Percentiles rank a stretch among this genome's conserved stretches.
Evolutionary conservation across 2,329 filamentous ascomycete species (phyloP).

Genomic region (Zymoseptoria ardabiliae): DNA sequence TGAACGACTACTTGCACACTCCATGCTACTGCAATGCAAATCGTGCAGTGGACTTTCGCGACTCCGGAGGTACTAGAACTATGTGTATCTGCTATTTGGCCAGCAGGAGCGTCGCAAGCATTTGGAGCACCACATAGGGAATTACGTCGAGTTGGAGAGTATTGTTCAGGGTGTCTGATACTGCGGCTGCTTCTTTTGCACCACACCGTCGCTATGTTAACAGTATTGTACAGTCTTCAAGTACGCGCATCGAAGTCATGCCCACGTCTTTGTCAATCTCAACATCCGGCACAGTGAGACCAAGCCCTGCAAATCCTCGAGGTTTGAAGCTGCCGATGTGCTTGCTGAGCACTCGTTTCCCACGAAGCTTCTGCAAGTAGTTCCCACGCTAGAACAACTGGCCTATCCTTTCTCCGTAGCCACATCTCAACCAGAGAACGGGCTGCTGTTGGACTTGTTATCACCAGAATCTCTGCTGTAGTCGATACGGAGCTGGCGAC

Average conservation of each 20-base stretch:
- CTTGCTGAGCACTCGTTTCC: neutral
- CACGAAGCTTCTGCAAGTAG: neutral
- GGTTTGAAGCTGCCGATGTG: neutral
- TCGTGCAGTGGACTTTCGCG: no score
- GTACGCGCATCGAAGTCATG: neutral
- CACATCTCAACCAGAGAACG: neutral
- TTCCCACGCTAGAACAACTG: neutral
- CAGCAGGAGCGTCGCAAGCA: neutral
- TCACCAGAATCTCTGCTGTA: conserved; percentile 33
- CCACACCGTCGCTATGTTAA: neutral
- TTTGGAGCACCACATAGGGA: neutral
- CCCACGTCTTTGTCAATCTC: neutral
- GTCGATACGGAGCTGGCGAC: conserved; percentile 59
- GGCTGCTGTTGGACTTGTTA: neutral
- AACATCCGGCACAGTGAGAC: neutral
- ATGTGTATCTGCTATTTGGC: neutral
- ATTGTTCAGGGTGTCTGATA: neutral
- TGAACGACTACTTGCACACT: neutral
- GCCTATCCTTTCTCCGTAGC: neutral
- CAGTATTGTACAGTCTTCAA: neutral
- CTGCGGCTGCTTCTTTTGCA: neutral
- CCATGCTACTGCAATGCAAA: no score
- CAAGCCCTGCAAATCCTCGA: neutral
- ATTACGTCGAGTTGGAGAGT: neutral
- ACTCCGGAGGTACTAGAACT: neutral